Evolutionary conservation across 1,139 yeast species (phyloP), one percentile per base, ranked within the genome.

Genomic region (Pichia sp.): DNA sequence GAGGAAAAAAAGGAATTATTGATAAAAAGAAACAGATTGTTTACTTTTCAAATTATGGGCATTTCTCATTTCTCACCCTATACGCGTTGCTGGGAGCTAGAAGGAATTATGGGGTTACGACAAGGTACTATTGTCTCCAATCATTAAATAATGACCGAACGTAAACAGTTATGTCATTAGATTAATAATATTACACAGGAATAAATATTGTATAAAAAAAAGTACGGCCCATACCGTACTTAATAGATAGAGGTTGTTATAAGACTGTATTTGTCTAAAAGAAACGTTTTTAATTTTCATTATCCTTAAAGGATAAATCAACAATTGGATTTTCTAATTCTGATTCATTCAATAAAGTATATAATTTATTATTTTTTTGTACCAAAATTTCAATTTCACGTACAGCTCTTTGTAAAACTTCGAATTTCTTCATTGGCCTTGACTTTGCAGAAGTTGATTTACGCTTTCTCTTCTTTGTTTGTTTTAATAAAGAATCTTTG

Each of bases 341-440:
- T 12, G 35, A 22, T 24, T 33, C 36, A 33, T 12, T n/a, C 4
- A 33, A 24, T 24, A 33, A n/a, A 7, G 11, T 24, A 24, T 39
- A 38, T 22, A 46, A 25, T 6, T 36, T 22, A 7, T 29, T 35
- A 24, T 46, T 46, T 23, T 28, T 33, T 8, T 30, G 37, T n/a
- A 40, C 30, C 4, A 47, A 35, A 6, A 47, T 24, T 28, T 45
- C 38, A 8, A 50, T 50, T 25, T 50, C 53, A 30, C 40, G 36
- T 8, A 50, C 42, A 1, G 50, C 40, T 29, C 45, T 38, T 3
- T 33, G 36, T 10, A 48, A 37, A 8, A 47, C 50, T 28, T 47
- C 47, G 24, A 34, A 43, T 26, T 47, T 47, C 28, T 47, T 47
- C 41, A 46, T 33, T n/a, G 42, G 39, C 28, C 28, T 43, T 11